Conservation (phyloP, 345 rosid genomes). For the Salix viminalis region DNA sequence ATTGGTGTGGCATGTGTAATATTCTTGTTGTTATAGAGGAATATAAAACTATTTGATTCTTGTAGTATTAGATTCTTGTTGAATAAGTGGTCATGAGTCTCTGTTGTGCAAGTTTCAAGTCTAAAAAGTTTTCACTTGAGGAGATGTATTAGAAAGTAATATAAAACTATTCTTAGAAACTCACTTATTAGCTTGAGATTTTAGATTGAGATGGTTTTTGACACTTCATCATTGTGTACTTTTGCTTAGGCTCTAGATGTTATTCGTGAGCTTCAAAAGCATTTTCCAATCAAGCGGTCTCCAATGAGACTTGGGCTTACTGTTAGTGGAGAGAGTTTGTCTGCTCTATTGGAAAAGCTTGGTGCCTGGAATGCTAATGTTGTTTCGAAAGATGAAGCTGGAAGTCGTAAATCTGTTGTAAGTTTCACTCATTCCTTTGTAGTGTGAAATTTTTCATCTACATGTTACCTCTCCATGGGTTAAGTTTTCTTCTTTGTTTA, state of each 20-base stretch:
- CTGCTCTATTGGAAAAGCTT: constrained; percentile 57
- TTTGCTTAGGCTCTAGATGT: constrained; percentile 75
- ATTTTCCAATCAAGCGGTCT: constrained; percentile 84
- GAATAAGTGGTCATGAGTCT: too few relatives aligned
- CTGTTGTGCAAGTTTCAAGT: too few relatives aligned
- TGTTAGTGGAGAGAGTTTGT: constrained; percentile 37
- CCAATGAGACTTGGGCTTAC: constrained; percentile 82
- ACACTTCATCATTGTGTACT: neutral
- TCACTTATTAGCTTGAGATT: too few relatives aligned
- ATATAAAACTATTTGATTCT: too few relatives aligned
- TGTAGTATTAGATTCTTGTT: too few relatives aligned
- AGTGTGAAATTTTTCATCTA: neutral
- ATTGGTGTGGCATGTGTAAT: neutral
- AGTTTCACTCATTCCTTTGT: constrained; percentile 21
- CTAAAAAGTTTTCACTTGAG: too few relatives aligned
- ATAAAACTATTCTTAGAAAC: too few relatives aligned
- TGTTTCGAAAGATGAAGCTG: constrained; percentile 75
- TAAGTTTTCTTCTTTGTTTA: too few relatives aligned
- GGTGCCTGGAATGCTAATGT: constrained; percentile 55
- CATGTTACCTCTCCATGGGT: neutral
- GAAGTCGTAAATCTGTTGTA: constrained; percentile 63
- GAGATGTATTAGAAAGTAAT: too few relatives aligned
- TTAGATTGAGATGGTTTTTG: too few relatives aligned
- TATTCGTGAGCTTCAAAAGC: constrained; percentile 89
- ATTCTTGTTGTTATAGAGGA: neutral